These are phyloP conservation scores for Fulvia fulva DNA, from an alignment of 2,329 filamentous ascomycete species.

Conservation along the genomic window DNA sequence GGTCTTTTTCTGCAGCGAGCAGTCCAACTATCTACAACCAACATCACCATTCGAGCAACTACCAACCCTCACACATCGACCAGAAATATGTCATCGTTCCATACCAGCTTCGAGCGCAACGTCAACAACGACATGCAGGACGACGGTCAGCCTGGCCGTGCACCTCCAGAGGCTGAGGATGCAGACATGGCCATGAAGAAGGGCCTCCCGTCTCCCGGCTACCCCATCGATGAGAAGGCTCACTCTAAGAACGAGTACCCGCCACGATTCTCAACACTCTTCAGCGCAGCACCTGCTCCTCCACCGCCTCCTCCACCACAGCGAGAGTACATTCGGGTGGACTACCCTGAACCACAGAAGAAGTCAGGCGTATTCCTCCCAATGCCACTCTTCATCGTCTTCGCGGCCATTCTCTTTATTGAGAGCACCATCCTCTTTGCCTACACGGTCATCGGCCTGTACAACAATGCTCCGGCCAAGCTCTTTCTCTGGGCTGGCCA, in stretches of 20 bases:
- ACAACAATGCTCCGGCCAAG: constrained; percentile 31
- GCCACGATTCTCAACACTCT: constrained; percentile 34
- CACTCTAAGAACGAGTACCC: constrained; percentile 28
- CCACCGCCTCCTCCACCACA: constrained; percentile 20
- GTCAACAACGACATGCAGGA: constrained; percentile 33
- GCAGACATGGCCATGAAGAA: constrained; percentile 18
- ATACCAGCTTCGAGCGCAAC: constrained; percentile 29
- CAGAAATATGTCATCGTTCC: constrained; percentile 29
- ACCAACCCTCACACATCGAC: background rate
- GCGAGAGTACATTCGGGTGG: constrained; percentile 22
- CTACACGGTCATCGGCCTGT: constrained; percentile 37
- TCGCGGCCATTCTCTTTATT: constrained; percentile 32
- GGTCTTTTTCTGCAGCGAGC: background rate
- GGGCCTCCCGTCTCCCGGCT: constrained; percentile 2
- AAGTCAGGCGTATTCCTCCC: constrained; percentile 33
- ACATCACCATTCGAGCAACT: background rate
- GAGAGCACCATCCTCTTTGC: constrained; percentile 36
- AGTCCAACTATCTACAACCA: background rate
- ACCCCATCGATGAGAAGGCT: constrained; percentile 18
- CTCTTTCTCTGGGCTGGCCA: constrained; percentile 25
- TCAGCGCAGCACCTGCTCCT: constrained; percentile 17
- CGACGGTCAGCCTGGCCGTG: constrained; percentile 17
- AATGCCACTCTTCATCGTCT: constrained; percentile 31
- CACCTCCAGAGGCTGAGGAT: constrained; percentile 19
- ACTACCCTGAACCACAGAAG: constrained; percentile 24